These are phyloP conservation scores for Cenchrus americanus DNA, from an alignment of 176 grass and related monocot species.

Conservation along the genomic window DNA sequence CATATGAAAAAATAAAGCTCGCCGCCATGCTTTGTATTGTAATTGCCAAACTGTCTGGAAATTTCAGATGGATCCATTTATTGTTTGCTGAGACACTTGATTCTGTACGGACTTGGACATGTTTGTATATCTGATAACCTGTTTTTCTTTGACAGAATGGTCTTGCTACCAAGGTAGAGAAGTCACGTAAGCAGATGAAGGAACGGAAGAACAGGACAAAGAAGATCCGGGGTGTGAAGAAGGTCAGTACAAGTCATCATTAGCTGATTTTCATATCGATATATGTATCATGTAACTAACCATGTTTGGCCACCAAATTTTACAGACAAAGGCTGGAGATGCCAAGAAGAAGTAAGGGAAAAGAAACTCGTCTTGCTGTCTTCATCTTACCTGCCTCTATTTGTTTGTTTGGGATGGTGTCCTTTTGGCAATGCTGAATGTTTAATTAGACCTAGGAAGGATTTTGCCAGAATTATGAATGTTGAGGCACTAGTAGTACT, in stretches of 20 bases:
- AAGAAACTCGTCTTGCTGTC: conserved; percentile 2
- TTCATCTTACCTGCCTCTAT: conserved; percentile 17
- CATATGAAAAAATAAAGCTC: background rate
- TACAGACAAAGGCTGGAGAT: conserved; percentile 95
- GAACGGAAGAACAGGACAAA: conserved; percentile 89
- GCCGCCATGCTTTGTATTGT: background rate
- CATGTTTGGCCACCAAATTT: background rate
- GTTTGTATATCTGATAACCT: conserved; percentile 18
- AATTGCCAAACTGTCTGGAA: background rate
- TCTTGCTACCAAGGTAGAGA: conserved; percentile 92
- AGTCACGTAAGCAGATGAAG: conserved; percentile 95
- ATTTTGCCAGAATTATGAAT: conserved; percentile 26
- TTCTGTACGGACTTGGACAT: background rate
- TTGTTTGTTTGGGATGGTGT: conserved; percentile 21
- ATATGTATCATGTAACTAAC: background rate
- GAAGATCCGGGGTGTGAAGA: conserved; percentile 92
- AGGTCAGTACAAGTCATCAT: conserved; percentile 37
- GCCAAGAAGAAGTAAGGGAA: conserved; percentile 82
- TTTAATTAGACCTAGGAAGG: conserved; percentile 39
- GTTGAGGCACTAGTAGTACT: conserved; percentile 29
- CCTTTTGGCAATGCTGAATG: conserved; percentile 29
- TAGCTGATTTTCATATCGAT: background rate
- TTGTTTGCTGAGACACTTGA: background rate
- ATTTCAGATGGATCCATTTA: background rate
- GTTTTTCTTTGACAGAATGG: conserved; percentile 62